phyloP scores from a whole-genome alignment of 441 rosid genomes.

The Adansonia madagascariensis region DNA sequence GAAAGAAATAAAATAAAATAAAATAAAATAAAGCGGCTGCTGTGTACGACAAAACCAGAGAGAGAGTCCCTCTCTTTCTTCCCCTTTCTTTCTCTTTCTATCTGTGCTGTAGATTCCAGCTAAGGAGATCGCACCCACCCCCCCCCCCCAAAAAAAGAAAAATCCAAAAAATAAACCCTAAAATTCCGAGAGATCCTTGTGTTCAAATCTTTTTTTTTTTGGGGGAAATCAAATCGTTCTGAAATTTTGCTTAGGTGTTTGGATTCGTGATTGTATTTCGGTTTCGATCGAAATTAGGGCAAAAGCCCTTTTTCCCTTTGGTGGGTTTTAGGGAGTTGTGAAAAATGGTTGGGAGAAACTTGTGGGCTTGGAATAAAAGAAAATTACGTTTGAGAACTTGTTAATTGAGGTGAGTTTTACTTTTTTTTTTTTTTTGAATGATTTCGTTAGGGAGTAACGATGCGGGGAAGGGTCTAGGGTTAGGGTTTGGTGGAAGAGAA shows the following conservation, averaged over 20 bases:
- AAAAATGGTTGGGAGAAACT: not conserved
- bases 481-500: constrained; percentile 58
- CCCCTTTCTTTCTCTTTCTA: constrained; percentile 15
- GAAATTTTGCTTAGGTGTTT: constrained; percentile 30
- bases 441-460: constrained; percentile 68
- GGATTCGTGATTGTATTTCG: constrained; percentile 50
- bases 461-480: constrained; percentile 69
- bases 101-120: constrained; percentile 40
- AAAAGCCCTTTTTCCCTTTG: constrained; percentile 39
- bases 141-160: constrained; percentile 16
- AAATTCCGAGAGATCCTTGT: constrained; percentile 23
- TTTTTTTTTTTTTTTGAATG: constrained; percentile 44
- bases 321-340: constrained; percentile 37
- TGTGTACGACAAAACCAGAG: constrained; percentile 47
- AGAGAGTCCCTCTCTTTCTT: constrained; percentile 25
- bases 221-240: constrained; percentile 13
- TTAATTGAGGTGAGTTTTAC: constrained; percentile 16
- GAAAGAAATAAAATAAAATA: not conserved
- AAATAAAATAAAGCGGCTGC: constrained; percentile 47
- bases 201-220: constrained; percentile 13
- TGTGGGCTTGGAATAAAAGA: constrained; percentile 12
- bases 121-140: constrained; percentile 47
- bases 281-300: constrained; percentile 42
- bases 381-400: not conserved
- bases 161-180: constrained; percentile 19